Base-by-base conservation (phyloP, 129 eudicot genomes). In the Kitagawia praeruptora region DNA sequence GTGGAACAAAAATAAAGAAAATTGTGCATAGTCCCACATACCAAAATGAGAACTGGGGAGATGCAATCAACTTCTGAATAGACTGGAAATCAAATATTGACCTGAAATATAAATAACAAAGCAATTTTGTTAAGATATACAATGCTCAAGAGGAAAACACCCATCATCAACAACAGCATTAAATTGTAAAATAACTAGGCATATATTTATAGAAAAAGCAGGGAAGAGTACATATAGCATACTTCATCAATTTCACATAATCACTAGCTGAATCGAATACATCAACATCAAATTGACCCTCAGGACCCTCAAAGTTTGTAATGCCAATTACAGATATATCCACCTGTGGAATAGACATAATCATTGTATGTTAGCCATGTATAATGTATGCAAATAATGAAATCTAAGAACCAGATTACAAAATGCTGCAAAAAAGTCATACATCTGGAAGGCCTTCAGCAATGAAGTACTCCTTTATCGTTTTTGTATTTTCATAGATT, bases 361-460 rank as follows among this genome's bases (percentile, higher is more conserved):
- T 49, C 47, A 47, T 41, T 53, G 44, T 58, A 39, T 34, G 77
- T 66, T 69, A 46, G 5, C 14, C 15, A 46, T 81, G 76, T 53
- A 6, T 31, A 41, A 48, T n/a, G 11, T 39, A n/a, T 46, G 70
- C 25, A 70, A 39, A 38, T 79, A 75, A 37, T 47, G 69, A 63
- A 49, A 51, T 79, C 18, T 70, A 49, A n/a, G n/a, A 46, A 10
- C 73, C 1, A 5, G 9, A 27, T 16, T 16, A 16, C 39, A 18
- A n/a, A 8, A 9, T 11, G 28, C 31, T 34, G 37, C 37, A 34
- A 34, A 27, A 61, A 42, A 34, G 27, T 39, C 71, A 74, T 89
- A 95, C 99, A 89, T 95, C 91, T 75, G 96, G 96, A 61, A 95
- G 84, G 87, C 89, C 93, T 90, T 95, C 96, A 46, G 97, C 97